These are phyloP conservation scores for Ogataea philodendri DNA, from an alignment of 805 yeast genomes.

Conservation along the genomic window DNA sequence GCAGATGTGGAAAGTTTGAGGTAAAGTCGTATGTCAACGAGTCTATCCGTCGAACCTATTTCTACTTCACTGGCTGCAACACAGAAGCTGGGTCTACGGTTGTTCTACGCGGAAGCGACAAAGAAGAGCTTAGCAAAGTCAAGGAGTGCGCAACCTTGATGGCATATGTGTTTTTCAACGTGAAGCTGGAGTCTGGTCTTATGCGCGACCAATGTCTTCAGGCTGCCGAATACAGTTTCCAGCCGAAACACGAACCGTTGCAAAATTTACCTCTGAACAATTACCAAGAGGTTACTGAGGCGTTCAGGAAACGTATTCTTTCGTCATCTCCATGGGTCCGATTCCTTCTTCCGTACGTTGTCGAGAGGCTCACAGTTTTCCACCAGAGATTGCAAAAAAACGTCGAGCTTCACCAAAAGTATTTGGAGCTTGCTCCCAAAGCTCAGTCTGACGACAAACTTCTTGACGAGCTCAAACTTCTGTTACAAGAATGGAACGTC, in stretches of 20 bases:
- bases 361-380: conserved; percentile 22
- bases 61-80: conserved; percentile 78
- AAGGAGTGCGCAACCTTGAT: conserved; percentile 80
- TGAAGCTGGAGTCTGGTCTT: conserved; percentile 73
- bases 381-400: conserved; percentile 31
- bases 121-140: conserved; percentile 57
- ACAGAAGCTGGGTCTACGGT: conserved; percentile 77
- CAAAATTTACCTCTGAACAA: conserved; percentile 22
- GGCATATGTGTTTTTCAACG: conserved; percentile 73
- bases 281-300: conserved; percentile 31
- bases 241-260: conserved; percentile 19
- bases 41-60: conserved; percentile 61
- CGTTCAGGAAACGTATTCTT: conserved; percentile 51
- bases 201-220: conserved; percentile 68
- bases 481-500: conserved; percentile 19
- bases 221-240: conserved; percentile 36
- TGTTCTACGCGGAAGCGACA: conserved; percentile 77
- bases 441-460: conserved; percentile 21
- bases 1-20: conserved; percentile 70
- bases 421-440: conserved; percentile 21
- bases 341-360: conserved; percentile 58
- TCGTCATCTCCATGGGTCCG: conserved; percentile 85
- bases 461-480: conserved; percentile 3
- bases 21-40: conserved; percentile 63
- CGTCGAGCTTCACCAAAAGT: conserved; percentile 30